Conservation (phyloP, 2,329 filamentous ascomycete species). For the Colletotrichum lindemuthianum region DNA sequence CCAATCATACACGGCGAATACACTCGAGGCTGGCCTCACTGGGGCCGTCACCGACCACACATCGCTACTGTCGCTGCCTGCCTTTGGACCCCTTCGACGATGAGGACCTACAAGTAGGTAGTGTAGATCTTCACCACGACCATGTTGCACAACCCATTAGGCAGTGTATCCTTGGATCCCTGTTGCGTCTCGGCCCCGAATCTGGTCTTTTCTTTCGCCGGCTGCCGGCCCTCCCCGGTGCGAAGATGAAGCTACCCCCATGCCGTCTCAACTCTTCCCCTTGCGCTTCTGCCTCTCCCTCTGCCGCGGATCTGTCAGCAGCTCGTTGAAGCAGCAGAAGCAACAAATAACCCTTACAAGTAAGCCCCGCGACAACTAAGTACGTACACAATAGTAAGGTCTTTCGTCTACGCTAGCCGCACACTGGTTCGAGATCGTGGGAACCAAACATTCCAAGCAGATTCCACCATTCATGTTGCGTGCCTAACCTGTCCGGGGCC, state of each 20-base stretch:
- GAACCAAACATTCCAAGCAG: slow-evolving; percentile 18
- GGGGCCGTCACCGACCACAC: too few relatives aligned
- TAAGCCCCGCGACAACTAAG: neutral
- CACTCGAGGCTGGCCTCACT: too few relatives aligned
- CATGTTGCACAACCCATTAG: neutral
- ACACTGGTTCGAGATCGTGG: slow-evolving; percentile 23
- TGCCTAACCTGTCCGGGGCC: slow-evolving; percentile 13
- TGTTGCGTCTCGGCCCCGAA: slow-evolving; percentile 2
- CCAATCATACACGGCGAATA: neutral
- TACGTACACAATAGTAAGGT: neutral
- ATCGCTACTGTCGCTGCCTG: too few relatives aligned
- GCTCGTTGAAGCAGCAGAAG: slow-evolving; percentile 9
- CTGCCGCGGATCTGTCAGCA: slow-evolving; percentile 12
- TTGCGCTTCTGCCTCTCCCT: slow-evolving; percentile 1
- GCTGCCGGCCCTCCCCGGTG: slow-evolving; percentile 1
- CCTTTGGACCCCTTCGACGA: neutral
- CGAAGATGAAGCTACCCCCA: slow-evolving; percentile 28
- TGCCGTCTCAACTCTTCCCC: slow-evolving; percentile 17
- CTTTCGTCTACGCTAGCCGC: slow-evolving; percentile 3
- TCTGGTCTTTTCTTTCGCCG: slow-evolving; percentile 23
- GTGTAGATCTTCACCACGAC: slow-evolving; percentile 20
- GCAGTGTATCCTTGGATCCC: slow-evolving; percentile 12
- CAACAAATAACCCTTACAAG: slow-evolving; percentile 16
- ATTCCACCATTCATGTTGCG: slow-evolving; percentile 24
- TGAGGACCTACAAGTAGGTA: too few relatives aligned